These are phyloP conservation scores for Ziziphus jujuba DNA, from an alignment of 306 rosid species.

Conservation along the genomic window DNA sequence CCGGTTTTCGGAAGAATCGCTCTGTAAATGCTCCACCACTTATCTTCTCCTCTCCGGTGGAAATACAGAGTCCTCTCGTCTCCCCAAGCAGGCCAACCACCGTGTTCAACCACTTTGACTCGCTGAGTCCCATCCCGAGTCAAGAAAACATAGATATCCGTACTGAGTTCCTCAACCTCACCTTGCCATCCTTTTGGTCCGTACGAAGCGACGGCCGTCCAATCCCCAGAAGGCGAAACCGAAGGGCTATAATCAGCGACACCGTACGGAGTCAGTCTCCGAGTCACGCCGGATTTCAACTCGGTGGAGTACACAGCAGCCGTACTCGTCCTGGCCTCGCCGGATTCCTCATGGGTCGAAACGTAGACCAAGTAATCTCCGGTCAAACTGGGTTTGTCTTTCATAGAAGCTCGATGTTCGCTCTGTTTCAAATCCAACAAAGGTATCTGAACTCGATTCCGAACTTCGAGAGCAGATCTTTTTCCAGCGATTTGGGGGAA, in stretches of 20 bases:
- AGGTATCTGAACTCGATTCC: slow-evolving; percentile 56
- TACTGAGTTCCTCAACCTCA: slow-evolving; percentile 73
- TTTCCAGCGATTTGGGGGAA: neutral
- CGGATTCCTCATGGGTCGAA: slow-evolving; percentile 71
- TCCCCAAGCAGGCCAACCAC: slow-evolving; percentile 93
- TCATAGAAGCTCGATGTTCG: slow-evolving; percentile 45
- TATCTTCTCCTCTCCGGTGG: slow-evolving; percentile 69
- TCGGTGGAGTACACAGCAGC: slow-evolving; percentile 80
- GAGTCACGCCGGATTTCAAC: slow-evolving; percentile 55
- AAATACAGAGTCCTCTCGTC: slow-evolving; percentile 76
- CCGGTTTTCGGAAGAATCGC: slow-evolving; percentile 52
- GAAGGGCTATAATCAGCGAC: slow-evolving; percentile 81
- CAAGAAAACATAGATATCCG: slow-evolving; percentile 65
- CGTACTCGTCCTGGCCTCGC: slow-evolving; percentile 60
- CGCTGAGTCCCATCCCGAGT: slow-evolving; percentile 72
- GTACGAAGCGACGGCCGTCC: slow-evolving; percentile 85
- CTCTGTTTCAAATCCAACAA: slow-evolving; percentile 23
- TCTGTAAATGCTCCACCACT: slow-evolving; percentile 83
- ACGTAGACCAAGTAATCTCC: slow-evolving; percentile 58
- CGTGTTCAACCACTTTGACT: slow-evolving; percentile 66
- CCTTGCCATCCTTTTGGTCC: slow-evolving; percentile 73
- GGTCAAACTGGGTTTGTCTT: slow-evolving; percentile 62
- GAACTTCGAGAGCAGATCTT: slow-evolving; percentile 46
- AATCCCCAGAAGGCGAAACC: slow-evolving; percentile 70
- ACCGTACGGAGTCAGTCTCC: slow-evolving; percentile 64